Evolutionary conservation across 108 stramenopile species (phyloP), one percentile per base, ranked within the genome.

Genomic region (Pseudonitzschia delicatissima): DNA sequence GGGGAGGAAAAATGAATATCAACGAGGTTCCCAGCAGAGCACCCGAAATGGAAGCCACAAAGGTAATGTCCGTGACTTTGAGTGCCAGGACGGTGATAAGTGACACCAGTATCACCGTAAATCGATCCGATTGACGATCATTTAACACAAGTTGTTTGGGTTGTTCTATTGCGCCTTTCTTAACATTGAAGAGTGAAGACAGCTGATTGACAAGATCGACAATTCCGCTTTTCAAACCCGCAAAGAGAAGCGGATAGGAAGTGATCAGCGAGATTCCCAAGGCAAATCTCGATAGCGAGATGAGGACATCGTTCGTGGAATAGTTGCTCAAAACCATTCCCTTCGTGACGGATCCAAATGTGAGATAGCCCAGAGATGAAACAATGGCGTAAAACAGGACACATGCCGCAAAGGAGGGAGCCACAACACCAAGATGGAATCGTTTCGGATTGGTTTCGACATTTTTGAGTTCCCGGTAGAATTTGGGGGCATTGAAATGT

Each of bases 401-500:
- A 18, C 82, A 74, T 17, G 78, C 76, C 20, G 71, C 79, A 77
- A 96, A 97, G 47, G 83, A 82, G 6, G 84, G 68, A 0, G 48
- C 57, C 8, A 93, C 90, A 28, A 97, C 90, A 13, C 48, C 18
- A 49, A 81, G 47, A 70, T 91, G 87, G 76, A 87, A 92, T 51
- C 90, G 65, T 35, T 81, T 31, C 40, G 82, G 73, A 20, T 23
- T 20, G 7, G 48, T 49, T 7, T 20, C 20, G 8, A 20, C 15
- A 17, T 96, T 64, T 81, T 91, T 87, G 36, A 98, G 72, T 75
- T 98, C 96, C 27, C 51, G 69, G 67, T 82, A 96, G 72, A 89
- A 98, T 53, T 89, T 83, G 37, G 96, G 94, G 29, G 97, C 96
- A 78, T 98, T 92, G 76, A 83, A 94, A 77, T 97, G 97, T 3